These are phyloP conservation scores for Naematelia aurantialba DNA, from an alignment of 768 basidiomycete species.

Conservation along the genomic window DNA sequence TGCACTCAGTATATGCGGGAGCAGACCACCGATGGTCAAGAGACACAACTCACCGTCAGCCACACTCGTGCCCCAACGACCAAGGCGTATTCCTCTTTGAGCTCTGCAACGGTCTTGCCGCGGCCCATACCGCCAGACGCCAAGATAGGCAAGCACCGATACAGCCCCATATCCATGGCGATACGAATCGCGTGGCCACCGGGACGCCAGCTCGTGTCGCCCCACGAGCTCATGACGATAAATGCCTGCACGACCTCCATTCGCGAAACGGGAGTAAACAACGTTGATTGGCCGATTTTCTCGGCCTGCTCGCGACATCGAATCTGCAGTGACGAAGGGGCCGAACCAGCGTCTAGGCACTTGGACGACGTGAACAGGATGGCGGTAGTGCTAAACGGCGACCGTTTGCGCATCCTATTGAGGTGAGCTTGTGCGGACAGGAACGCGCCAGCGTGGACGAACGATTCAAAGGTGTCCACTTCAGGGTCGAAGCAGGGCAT, in stretches of 20 bases:
- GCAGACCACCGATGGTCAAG: background rate
- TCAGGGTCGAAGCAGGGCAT: conserved; percentile 42
- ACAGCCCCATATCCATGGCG: conserved; percentile 41
- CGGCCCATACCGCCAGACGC: conserved; percentile 32
- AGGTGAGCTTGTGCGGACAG: conserved; percentile 1
- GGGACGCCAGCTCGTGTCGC: conserved; percentile 39
- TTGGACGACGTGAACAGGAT: conserved; percentile 29
- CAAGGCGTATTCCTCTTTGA: conserved; percentile 27
- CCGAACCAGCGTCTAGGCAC: conserved; percentile 26
- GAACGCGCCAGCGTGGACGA: background rate
- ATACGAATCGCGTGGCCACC: conserved; percentile 42
- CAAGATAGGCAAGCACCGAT: conserved; percentile 32
- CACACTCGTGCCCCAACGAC: conserved; percentile 40
- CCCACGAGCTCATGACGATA: conserved; percentile 40
- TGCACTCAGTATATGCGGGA: background rate
- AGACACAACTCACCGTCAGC: conserved; percentile 28
- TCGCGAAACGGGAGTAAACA: conserved; percentile 38
- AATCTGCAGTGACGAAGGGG: conserved; percentile 26
- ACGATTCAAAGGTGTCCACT: conserved; percentile 40
- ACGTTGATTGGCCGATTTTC: conserved; percentile 36
- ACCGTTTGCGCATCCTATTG: conserved; percentile 32
- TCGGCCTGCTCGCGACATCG: conserved; percentile 36
- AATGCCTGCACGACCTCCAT: conserved; percentile 40
- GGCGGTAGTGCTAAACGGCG: conserved; percentile 36
- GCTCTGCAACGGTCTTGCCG: conserved; percentile 25